Evolutionary conservation across 306 rosid species (phyloP).

Genomic region (Alnus glutinosa): DNA sequence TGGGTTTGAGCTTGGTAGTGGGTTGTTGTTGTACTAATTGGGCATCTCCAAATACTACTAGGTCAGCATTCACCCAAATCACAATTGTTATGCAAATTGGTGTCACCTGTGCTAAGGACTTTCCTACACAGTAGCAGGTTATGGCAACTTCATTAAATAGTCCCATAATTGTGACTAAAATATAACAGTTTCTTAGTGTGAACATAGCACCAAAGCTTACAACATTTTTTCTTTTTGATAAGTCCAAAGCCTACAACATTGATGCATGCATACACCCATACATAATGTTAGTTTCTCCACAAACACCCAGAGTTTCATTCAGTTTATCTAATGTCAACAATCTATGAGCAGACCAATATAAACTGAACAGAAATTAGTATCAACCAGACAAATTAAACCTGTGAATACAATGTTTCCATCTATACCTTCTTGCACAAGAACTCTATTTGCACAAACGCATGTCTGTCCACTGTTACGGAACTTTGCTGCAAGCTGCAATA

Average conservation of each 20-base stretch:
- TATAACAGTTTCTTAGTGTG: not conserved
- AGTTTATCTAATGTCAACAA: not conserved
- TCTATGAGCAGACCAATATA: constrained; percentile 14
- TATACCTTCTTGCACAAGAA: constrained; percentile 93
- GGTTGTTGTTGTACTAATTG: not conserved
- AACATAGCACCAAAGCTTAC: not conserved
- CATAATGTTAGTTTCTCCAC: not conserved
- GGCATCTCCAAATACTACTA: not conserved
- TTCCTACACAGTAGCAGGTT: not conserved
- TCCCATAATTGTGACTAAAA: not conserved
- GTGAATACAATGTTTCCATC: constrained; percentile 26
- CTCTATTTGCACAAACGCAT: constrained; percentile 94
- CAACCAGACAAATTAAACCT: constrained; percentile 31
- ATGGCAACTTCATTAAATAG: constrained; percentile 14
- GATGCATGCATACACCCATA: not conserved
- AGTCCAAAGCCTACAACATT: not conserved
- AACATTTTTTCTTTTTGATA: not conserved
- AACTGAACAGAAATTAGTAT: constrained; percentile 15
- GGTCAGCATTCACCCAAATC: not conserved
- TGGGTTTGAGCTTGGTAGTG: not conserved
- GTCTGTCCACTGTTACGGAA: constrained; percentile 97
- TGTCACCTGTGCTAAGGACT: not conserved
- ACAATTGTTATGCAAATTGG: not conserved
- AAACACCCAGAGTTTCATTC: not conserved
- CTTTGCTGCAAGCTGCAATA: constrained; percentile 83